phyloP scores from a whole-genome alignment of 1,284 basidiomycete genomes.

The Takashimella koratensis region DNA sequence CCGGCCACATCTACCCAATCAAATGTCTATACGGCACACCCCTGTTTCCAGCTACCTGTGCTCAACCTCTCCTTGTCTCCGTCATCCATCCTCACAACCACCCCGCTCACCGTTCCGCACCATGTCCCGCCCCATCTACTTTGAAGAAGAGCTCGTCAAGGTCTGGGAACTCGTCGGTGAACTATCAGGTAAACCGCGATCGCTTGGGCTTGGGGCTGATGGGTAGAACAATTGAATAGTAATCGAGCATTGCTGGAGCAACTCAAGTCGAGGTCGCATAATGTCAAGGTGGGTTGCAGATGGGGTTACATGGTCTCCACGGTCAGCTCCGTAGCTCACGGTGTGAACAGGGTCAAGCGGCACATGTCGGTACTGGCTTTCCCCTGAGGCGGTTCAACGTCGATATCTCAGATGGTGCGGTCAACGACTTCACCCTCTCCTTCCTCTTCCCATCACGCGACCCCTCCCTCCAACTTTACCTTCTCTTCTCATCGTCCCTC shows the following conservation, averaged over 20 bases:
- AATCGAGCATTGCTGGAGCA: conserved; percentile 75
- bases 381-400: conserved; percentile 83
- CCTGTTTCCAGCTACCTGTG: too few relatives aligned
- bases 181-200: conserved; percentile 50
- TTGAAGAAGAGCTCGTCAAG: conserved; percentile 65
- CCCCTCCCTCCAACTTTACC: not conserved
- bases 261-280: conserved; percentile 67
- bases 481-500: too few relatives aligned
- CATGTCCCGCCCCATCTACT: conserved; percentile 28
- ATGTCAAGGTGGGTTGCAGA: conserved; percentile 68
- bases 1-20: too few relatives aligned
- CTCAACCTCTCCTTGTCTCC: too few relatives aligned
- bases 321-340: too few relatives aligned
- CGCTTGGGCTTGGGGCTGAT: not conserved
- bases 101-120: too few relatives aligned
- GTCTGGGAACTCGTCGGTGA: conserved; percentile 77
- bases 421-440: too few relatives aligned
- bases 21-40: too few relatives aligned
- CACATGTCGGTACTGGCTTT: conserved; percentile 72
- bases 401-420: conserved; percentile 81
- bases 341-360: conserved; percentile 65
- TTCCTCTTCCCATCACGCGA: too few relatives aligned
- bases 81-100: too few relatives aligned
- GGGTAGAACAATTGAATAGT: conserved; percentile 73
- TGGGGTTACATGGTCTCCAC: too few relatives aligned